Conservation (phyloP, 2,329 filamentous ascomycete species). For the Blastomyces percursus region DNA sequence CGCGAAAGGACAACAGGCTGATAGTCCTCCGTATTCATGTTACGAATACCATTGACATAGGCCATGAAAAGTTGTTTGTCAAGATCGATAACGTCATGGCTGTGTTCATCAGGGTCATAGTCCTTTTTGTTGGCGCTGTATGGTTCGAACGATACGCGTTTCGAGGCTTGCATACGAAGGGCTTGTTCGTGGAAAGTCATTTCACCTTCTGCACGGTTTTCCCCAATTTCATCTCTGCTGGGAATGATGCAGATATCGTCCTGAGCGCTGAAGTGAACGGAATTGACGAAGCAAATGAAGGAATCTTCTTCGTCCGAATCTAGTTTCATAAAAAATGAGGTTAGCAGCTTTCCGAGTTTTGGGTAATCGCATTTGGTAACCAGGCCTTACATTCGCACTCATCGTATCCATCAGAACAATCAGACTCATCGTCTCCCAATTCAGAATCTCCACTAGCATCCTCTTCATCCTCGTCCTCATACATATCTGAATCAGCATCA, state of each 20-base stretch:
- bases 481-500: conserved; percentile 2
- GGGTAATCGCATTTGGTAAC: neutral
- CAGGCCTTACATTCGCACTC: conserved; percentile 4
- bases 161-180: conserved; percentile 22
- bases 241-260: neutral
- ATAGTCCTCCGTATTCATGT: conserved; percentile 25
- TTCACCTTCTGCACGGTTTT: conserved; percentile 3
- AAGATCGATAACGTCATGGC: conserved; percentile 27
- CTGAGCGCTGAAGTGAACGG: conserved; percentile 5
- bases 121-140: conserved; percentile 14
- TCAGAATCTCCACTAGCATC: neutral
- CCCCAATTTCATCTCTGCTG: neutral
- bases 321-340: neutral
- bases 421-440: conserved; percentile 5
- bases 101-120: conserved; percentile 14
- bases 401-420: conserved; percentile 8
- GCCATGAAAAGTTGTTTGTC: conserved; percentile 31
- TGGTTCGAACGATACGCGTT: conserved; percentile 15
- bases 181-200: conserved; percentile 35
- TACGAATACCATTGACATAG: conserved; percentile 35
- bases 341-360: neutral
- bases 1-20: conserved; percentile 24
- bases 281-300: conserved; percentile 14
- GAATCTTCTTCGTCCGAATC: conserved; percentile 8
- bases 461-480: conserved; percentile 2